Evolutionary conservation across 495 filamentous ascomycete species (phyloP).

Genomic region (Margaritispora aquatica): DNA sequence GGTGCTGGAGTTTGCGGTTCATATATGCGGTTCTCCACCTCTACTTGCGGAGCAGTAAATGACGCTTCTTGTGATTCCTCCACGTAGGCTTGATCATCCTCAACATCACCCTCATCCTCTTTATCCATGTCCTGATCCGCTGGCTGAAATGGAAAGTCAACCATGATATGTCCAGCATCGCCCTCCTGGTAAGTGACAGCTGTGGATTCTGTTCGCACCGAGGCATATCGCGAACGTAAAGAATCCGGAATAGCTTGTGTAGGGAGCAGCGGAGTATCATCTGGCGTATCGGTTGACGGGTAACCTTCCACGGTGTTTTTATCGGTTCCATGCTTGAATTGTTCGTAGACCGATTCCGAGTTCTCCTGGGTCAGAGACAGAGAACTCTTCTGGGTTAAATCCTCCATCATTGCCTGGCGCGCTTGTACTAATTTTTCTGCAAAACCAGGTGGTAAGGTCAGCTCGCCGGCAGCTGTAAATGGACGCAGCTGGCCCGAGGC

Average conservation of each 20-base stretch:
- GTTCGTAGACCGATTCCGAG: conserved; percentile 15
- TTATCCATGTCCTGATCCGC: no score
- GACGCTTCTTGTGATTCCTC: conserved; percentile 14
- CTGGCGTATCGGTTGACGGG: neutral
- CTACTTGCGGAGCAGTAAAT: neutral
- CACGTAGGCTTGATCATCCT: conserved; percentile 4
- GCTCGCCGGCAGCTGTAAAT: neutral
- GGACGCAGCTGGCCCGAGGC: neutral
- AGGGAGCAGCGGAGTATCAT: neutral
- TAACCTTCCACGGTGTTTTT: neutral
- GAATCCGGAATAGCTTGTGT: neutral
- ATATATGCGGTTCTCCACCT: neutral
- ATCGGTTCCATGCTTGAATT: neutral
- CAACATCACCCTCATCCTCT: neutral
- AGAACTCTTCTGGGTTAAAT: conserved; percentile 15
- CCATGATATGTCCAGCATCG: conserved; percentile 14
- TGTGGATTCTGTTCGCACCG: conserved; percentile 16
- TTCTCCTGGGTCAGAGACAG: conserved; percentile 22
- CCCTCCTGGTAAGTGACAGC: conserved; percentile 16
- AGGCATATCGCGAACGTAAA: conserved; percentile 11
- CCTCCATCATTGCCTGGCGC: conserved; percentile 4
- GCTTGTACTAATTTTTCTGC: neutral
- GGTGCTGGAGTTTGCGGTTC: conserved; percentile 22
- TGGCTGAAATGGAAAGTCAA: no score
- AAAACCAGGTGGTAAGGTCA: neutral